phyloP scores from a whole-genome alignment of 805 yeast genomes.

The Novakomyces olei region DNA sequence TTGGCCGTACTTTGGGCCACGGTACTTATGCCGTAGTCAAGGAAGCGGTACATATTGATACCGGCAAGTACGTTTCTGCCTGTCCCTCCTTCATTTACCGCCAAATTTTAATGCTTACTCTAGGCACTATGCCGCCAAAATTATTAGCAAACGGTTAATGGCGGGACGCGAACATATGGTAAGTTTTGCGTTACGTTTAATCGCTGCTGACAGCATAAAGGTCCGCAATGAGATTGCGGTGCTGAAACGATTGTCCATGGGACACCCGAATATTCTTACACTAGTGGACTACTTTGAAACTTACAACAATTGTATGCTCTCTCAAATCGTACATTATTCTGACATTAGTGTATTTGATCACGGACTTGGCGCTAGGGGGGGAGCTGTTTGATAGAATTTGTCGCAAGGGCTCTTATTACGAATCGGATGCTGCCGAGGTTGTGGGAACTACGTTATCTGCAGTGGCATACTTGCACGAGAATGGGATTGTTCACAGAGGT shows the following conservation, averaged over 20 bases:
- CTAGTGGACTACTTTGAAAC: conserved; percentile 54
- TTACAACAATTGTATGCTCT: conserved; percentile 25
- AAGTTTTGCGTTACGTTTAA: conserved; percentile 2
- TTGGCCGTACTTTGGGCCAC: conserved; percentile 15
- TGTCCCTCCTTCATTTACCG: no score
- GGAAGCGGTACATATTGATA: conserved; percentile 21
- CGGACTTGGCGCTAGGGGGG: conserved; percentile 45
- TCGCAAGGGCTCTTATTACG: conserved; percentile 24
- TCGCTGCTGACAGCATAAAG: conserved; percentile 13
- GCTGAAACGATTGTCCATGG: conserved; percentile 27
- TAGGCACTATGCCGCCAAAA: conserved; percentile 30
- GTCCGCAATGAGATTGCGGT: conserved; percentile 41
- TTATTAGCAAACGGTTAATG: conserved; percentile 27
- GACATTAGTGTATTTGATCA: conserved; percentile 27
- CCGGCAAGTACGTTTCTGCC: conserved; percentile 14
- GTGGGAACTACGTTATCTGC: conserved; percentile 31
- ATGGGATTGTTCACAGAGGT: conserved; percentile 47
- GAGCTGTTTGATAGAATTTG: conserved; percentile 43
- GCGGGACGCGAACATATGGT: conserved; percentile 30
- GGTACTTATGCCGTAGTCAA: conserved; percentile 24
- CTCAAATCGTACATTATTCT: no score
- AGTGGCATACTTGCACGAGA: conserved; percentile 32
- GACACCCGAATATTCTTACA: conserved; percentile 34
- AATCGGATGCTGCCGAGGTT: conserved; percentile 28
- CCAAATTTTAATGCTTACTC: no score